These are phyloP conservation scores for Amanita rubescens DNA, from an alignment of 768 basidiomycete species.

Conservation along the genomic window DNA sequence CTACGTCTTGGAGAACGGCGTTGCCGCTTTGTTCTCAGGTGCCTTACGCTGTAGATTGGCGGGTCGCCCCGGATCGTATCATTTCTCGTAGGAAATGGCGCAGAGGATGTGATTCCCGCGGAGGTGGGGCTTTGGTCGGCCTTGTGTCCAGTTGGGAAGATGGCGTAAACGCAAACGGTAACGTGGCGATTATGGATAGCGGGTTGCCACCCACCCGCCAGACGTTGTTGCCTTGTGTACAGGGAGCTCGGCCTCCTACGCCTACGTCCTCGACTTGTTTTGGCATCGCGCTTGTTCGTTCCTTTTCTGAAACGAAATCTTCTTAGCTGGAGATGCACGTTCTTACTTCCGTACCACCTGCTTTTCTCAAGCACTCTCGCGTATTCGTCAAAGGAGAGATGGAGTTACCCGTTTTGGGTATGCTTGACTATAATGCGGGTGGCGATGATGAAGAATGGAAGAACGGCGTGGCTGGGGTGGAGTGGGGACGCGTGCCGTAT, in stretches of 20 bases:
- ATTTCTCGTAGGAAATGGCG: conserved; percentile 65
- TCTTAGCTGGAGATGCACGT: conserved; percentile 44
- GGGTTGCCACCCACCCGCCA: conserved; percentile 20
- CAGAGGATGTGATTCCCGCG: conserved; percentile 67
- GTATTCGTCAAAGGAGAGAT: conserved; percentile 81
- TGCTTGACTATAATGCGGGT: conserved; percentile 50
- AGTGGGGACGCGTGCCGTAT: conserved; percentile 59
- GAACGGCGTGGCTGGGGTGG: conserved; percentile 38
- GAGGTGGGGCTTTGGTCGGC: conserved; percentile 73
- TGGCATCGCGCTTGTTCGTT: conserved; percentile 74
- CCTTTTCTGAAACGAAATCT: conserved; percentile 9
- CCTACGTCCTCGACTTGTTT: conserved; percentile 57
- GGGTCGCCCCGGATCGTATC: conserved; percentile 51
- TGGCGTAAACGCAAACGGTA: background rate
- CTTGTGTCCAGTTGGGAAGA: conserved; percentile 37
- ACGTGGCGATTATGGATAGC: conserved; percentile 19
- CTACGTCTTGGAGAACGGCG: conserved; percentile 55
- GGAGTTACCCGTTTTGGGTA: conserved; percentile 81
- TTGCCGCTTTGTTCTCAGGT: conserved; percentile 58
- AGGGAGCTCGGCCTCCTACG: conserved; percentile 43
- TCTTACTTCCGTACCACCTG: conserved; percentile 67
- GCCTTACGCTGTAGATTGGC: conserved; percentile 68
- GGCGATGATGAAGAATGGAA: conserved; percentile 18
- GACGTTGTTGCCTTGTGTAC: conserved; percentile 59
- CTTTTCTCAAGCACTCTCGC: conserved; percentile 30